Conservation (phyloP, 257 asterid genomes). For the Haberlea rhodopensis region DNA sequence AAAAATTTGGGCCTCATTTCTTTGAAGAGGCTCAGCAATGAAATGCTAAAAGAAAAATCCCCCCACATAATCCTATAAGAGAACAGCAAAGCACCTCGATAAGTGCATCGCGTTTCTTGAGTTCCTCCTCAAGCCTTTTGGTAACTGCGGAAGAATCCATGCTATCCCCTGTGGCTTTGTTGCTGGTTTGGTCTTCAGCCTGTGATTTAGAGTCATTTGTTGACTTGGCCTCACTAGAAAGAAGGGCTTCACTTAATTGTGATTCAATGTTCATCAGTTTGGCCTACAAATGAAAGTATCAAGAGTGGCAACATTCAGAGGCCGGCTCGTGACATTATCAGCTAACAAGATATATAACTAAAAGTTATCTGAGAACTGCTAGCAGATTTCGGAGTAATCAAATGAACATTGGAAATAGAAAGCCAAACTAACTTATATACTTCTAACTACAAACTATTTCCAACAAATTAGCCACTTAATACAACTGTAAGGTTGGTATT, state of each 20-base stretch:
- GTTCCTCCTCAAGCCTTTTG: constrained; percentile 92
- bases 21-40: constrained; percentile 17
- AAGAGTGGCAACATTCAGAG: constrained; percentile 21
- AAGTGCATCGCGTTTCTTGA: constrained; percentile 89
- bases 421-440: too few species aligned
- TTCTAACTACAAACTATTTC: too few species aligned
- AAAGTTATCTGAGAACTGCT: constrained; percentile 10
- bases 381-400: too few species aligned
- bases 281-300: constrained; percentile 47
- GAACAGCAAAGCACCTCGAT: constrained; percentile 63
- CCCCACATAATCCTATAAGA: constrained; percentile 10
- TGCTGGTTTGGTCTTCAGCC: constrained; percentile 41
- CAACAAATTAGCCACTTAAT: too few species aligned
- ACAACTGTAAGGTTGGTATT: too few species aligned
- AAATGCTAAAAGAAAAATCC: constrained; percentile 10
- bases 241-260: constrained; percentile 65
- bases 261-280: constrained; percentile 70
- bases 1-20: background rate
- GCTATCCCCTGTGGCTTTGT: constrained; percentile 44
- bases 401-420: too few species aligned
- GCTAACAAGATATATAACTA: constrained; percentile 8
- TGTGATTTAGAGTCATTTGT: constrained; percentile 46
- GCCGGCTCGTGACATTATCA: constrained; percentile 15
- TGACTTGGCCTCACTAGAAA: constrained; percentile 43
- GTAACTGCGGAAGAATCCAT: constrained; percentile 82